Evolutionary conservation across 352 stramenopile species (phyloP).

Genomic region (Detonula confervacea): DNA sequence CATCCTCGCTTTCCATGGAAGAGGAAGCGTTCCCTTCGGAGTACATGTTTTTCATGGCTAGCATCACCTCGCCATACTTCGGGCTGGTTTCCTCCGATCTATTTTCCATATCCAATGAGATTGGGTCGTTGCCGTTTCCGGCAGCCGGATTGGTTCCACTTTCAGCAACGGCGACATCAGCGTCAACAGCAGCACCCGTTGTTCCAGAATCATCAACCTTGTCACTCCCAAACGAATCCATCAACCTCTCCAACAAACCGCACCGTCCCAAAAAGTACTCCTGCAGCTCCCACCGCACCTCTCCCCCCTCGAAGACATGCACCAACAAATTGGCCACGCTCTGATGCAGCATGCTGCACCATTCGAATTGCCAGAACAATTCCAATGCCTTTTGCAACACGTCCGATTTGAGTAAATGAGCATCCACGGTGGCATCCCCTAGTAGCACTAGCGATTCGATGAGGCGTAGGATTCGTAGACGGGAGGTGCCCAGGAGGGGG

Average conservation of each 20-base stretch:
- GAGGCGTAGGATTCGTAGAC: constrained; percentile 78
- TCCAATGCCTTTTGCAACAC: constrained; percentile 76
- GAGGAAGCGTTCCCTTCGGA: constrained; percentile 11
- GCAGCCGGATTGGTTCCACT: not conserved
- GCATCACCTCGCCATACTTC: constrained; percentile 19
- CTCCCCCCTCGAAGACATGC: constrained; percentile 84
- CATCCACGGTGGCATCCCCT: constrained; percentile 64
- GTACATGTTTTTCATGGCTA: constrained; percentile 43
- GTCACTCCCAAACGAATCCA: constrained; percentile 72
- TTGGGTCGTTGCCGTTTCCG: not conserved
- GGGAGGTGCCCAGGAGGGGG: constrained; percentile 70
- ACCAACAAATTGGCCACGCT: constrained; percentile 85
- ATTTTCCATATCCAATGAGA: not conserved
- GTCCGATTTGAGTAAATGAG: constrained; percentile 64
- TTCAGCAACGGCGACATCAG: not conserved
- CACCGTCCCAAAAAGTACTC: constrained; percentile 78
- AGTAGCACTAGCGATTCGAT: constrained; percentile 84
- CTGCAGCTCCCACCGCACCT: constrained; percentile 69
- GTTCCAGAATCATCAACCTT: not conserved
- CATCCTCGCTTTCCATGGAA: constrained; percentile 26
- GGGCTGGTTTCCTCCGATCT: constrained; percentile 1
- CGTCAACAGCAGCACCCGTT: not conserved
- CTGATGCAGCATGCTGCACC: constrained; percentile 86
- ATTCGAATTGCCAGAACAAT: constrained; percentile 86
- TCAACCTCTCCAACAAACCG: constrained; percentile 73